A percentile compares a stretch with the other conserved stretches of the same genome.
Evolutionary conservation across 192 early-diverging fungal genomes (phyloP).

Genomic region (Globomyces pollinis-pini): DNA sequence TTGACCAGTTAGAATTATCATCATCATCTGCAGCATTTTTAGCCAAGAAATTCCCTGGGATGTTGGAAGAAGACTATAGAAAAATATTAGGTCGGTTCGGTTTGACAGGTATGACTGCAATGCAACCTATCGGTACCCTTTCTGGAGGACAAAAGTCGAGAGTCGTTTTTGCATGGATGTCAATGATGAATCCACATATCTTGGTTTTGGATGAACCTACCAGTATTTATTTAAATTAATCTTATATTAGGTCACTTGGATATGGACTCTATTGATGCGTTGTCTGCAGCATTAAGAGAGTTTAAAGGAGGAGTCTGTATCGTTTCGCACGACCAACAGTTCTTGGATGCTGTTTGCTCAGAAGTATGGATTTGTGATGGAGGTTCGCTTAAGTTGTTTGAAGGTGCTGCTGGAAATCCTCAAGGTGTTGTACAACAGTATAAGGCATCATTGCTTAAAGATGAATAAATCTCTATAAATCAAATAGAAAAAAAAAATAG

Average conservation of each 20-base stretch:
- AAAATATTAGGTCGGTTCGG: slow-evolving; percentile 89
- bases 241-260: slow-evolving; percentile 46
- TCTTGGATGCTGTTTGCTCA: slow-evolving; percentile 72
- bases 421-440: slow-evolving; percentile 56
- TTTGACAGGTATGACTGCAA: slow-evolving; percentile 89
- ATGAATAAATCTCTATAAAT: neutral
- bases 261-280: slow-evolving; percentile 84
- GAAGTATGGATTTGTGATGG: slow-evolving; percentile 92
- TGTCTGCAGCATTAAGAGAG: slow-evolving; percentile 73
- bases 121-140: slow-evolving; percentile 90
- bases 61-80: slow-evolving; percentile 93
- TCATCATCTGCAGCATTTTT: slow-evolving; percentile 82
- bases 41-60: slow-evolving; percentile 79
- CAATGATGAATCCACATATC: slow-evolving; percentile 47
- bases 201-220: slow-evolving; percentile 64
- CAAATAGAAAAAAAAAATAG: too few species aligned
- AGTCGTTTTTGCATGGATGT: slow-evolving; percentile 48
- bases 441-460: slow-evolving; percentile 45
- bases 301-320: slow-evolving; percentile 93
- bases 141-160: slow-evolving; percentile 96
- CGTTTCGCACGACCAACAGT: slow-evolving; percentile 78
- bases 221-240: slow-evolving; percentile 40
- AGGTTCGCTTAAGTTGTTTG: slow-evolving; percentile 75
- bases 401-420: slow-evolving; percentile 45
- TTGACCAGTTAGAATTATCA: slow-evolving; percentile 90